Conservation (phyloP, 257 asterid genomes). For the Nicotiana tabacum region DNA sequence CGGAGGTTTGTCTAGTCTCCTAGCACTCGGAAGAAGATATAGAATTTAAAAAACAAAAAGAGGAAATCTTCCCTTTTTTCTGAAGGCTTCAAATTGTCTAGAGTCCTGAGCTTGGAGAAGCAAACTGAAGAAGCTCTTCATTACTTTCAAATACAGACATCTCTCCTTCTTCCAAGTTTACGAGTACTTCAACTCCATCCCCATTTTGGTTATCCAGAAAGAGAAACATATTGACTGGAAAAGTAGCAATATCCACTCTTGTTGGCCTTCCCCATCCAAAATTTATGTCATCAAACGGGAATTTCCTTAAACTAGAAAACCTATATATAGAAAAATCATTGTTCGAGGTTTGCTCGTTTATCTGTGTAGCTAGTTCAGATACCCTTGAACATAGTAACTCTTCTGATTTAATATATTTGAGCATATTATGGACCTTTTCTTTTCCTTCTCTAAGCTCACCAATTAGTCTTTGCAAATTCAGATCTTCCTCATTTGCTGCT, state of each 20-base stretch:
- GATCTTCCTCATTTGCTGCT: not conserved
- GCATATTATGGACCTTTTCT: not conserved
- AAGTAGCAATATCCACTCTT: not conserved
- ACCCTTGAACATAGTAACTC: not conserved
- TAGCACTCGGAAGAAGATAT: too few species aligned
- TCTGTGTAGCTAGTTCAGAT: not conserved
- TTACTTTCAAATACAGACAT: constrained; percentile 2
- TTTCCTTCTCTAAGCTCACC: constrained; percentile 10
- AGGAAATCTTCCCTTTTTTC: not conserved
- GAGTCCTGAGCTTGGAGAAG: not conserved
- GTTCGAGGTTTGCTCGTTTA: not conserved
- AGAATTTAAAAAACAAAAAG: too few species aligned
- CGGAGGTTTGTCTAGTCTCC: too few species aligned
- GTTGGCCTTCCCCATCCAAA: constrained; percentile 14
- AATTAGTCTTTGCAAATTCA: not conserved
- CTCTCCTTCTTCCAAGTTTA: not conserved
- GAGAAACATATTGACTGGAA: not conserved
- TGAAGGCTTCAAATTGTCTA: not conserved
- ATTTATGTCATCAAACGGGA: not conserved
- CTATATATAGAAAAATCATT: not conserved
- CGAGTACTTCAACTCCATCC: not conserved
- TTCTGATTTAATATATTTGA: not conserved
- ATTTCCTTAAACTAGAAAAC: not conserved
- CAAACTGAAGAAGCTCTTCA: constrained; percentile 9
- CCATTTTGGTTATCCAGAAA: not conserved